Evolutionary conservation across 129 eudicot genomes (phyloP), one percentile per base, ranked within the genome.

Genomic region (Pseudognaphalium luteoalbum): DNA sequence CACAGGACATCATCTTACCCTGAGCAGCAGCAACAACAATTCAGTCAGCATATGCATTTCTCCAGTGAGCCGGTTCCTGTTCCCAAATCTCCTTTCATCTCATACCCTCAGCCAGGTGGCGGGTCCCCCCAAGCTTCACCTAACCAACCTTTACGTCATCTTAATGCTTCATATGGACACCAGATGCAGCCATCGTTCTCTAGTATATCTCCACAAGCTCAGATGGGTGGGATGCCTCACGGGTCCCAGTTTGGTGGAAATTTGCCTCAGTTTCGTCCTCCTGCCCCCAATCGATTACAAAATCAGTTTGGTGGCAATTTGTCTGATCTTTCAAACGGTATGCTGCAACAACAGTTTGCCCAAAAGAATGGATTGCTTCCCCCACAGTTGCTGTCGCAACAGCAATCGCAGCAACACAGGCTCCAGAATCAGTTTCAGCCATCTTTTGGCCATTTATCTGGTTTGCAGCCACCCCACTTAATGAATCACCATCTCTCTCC

Each of bases 1-100:
- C 78, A 88, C 80, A 82, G 98, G 75, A 78, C 98, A 58, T 85
- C 98, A 32, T 90, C 98, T 4, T 93, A 90, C 80, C 98, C 98
- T 41, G 97, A 88, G 14, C 94, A 86, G 34, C 89, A 86, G 32
- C 86, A 25, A 9, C 90, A 87, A 57, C 79, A 65, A 30, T 75
- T 77, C 56, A 77, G 66, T 54, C 92, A 82, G 59, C 85, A 82
- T n/a, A 73, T 82, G 72, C 87, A 86, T 47, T 85, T 85, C 71
- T 88, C 85, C 22, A 88, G 88, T 65, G 99, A 95, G 68, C 96
- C 97, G 21, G 83, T 84, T 74, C 85, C 88, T 21, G 84, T 82
- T 33, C 89, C 94, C 14, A 91, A 86, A 68, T 83, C 97, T 54
- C 76, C 97, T 25, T 89, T 86, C 83, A 84, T 94, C 70, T 89